Base-by-base conservation (phyloP, 169 alveolate species). In the Plasmodium relictum region DNA sequence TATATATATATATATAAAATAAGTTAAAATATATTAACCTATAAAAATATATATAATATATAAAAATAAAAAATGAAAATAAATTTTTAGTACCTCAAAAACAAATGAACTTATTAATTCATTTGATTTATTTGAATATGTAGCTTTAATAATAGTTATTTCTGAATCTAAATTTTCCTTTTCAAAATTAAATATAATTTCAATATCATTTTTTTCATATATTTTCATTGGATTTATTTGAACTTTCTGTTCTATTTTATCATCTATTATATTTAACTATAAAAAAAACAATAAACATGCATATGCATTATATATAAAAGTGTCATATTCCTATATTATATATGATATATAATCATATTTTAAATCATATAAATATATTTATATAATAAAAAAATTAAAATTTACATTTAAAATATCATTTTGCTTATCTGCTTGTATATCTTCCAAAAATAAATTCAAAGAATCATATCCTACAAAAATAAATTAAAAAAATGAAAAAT, bases 141-240 rank as follows among this genome's bases (percentile, higher is more conserved):
- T 41, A 22, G 92, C 92, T 50, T 65, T 70, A 24, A 86, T 86
- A 42, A 39, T 69, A n/a, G 87, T 73, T 9, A 37, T 50, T 71
- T 86, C 88, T 41, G 92, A 69, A 22, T 86, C 85, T 71, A 71
- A 24, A 9, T 48, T 59, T 71, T 86, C 92, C 61, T 86, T 86
- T 59, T 86, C 87, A 86, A 86, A 72, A 18, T 70, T 48, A 50
- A 86, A 86, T 8, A 16, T 20, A 56, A 86, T 86, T 71, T 71
- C 92, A 56, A 86, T 63, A 41, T 54, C 63, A 66, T 86, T 59
- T 44, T 69, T 86, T 18, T 86, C 92, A 41, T 86, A 86, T 71
- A 86, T 45, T 66, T 71, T 86, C 59, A 86, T 20, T 3, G 92
- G 92, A 24, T 45, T 41, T 56, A 86, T 86, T 37, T 71, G 65